phyloP scores from a whole-genome alignment of 768 basidiomycete species.

The Podaxis rugospora region DNA sequence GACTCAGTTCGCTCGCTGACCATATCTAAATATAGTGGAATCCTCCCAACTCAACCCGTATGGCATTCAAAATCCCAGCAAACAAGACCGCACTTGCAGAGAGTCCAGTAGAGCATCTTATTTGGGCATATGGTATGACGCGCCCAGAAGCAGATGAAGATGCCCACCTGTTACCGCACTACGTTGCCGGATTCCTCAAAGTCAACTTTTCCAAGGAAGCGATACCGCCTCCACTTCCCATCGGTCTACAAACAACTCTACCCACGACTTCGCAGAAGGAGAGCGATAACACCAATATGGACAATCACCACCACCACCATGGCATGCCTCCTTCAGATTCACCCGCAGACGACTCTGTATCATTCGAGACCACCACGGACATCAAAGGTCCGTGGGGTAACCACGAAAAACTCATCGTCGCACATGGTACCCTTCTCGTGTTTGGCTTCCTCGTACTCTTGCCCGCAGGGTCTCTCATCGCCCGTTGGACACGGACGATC shows the following conservation, averaged over 20 bases:
- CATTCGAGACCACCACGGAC: neutral
- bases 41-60: conserved; percentile 29
- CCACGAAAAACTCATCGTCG: conserved; percentile 39
- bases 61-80: conserved; percentile 38
- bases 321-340: neutral
- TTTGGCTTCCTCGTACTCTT: conserved; percentile 55
- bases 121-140: conserved; percentile 36
- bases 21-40: conserved; percentile 19
- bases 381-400: conserved; percentile 10
- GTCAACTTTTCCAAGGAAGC: conserved; percentile 31
- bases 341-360: neutral
- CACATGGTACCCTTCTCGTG: conserved; percentile 48
- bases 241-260: conserved; percentile 5
- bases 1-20: neutral
- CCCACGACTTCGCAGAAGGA: conserved; percentile 9
- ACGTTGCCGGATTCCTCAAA: conserved; percentile 28
- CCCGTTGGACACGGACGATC: conserved; percentile 49
- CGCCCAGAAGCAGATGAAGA: conserved; percentile 20
- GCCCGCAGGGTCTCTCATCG: conserved; percentile 48
- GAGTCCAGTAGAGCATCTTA: conserved; percentile 26
- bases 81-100: conserved; percentile 29
- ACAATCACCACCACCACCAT: neutral
- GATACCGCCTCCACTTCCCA: conserved; percentile 10
- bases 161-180: conserved; percentile 13
- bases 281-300: conserved; percentile 5